These are phyloP conservation scores for Yamadazyma olivae DNA, from an alignment of 805 yeast genomes.

Conservation along the genomic window DNA sequence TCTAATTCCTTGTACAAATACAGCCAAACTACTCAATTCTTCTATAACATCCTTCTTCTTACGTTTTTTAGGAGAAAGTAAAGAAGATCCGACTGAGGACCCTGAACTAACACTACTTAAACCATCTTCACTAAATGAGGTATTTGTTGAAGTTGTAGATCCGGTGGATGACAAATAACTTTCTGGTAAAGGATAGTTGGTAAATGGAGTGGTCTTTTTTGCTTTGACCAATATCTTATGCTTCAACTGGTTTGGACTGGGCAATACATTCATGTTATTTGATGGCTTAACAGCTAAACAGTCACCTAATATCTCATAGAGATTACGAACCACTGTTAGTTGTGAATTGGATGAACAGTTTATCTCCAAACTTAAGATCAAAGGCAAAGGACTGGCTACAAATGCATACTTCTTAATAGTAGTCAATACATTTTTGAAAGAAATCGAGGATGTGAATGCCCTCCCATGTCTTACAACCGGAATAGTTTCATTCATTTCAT, in stretches of 20 bases:
- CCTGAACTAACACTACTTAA: slow-evolving; percentile 10
- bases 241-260: slow-evolving; percentile 71
- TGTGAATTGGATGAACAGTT: slow-evolving; percentile 75
- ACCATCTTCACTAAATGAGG: slow-evolving; percentile 43
- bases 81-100: slow-evolving; percentile 6
- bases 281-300: slow-evolving; percentile 45
- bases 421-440: slow-evolving; percentile 63
- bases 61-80: slow-evolving; percentile 19
- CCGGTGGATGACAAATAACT: slow-evolving; percentile 16
- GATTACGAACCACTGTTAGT: slow-evolving; percentile 46
- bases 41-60: slow-evolving; percentile 23
- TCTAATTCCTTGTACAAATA: slow-evolving; percentile 71
- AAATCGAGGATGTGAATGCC: slow-evolving; percentile 73
- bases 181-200: slow-evolving; percentile 15
- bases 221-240: slow-evolving; percentile 76
- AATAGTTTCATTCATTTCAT: slow-evolving; percentile 32
- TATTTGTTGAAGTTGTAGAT: slow-evolving; percentile 20
- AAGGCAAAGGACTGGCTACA: slow-evolving; percentile 80
- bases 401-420: slow-evolving; percentile 84
- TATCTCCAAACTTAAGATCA: slow-evolving; percentile 81
- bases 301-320: slow-evolving; percentile 60
- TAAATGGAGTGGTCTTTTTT: slow-evolving; percentile 46
- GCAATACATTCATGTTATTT: slow-evolving; percentile 39
- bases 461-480: slow-evolving; percentile 92
- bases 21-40: slow-evolving; percentile 59